A percentile compares a stretch with the other conserved stretches of the same genome.
Conservation (phyloP, 2,329 filamentous ascomycete genomes). For the Laburnicola sp. region DNA sequence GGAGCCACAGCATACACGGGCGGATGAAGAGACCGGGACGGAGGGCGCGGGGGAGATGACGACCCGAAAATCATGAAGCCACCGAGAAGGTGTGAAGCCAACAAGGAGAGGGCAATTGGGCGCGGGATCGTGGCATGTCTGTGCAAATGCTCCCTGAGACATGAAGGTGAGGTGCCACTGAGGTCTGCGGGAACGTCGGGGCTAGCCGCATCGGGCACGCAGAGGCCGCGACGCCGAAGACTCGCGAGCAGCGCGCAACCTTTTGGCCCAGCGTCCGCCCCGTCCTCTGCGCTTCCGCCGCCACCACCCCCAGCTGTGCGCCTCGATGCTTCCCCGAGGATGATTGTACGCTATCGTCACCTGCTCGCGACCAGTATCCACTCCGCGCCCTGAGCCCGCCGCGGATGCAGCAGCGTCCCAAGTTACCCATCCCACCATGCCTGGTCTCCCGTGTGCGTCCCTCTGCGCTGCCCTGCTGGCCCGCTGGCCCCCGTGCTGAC, state of each 20-base stretch:
- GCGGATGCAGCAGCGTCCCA: conserved; percentile 31
- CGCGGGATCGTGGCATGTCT: conserved; percentile 13
- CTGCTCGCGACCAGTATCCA: conserved; percentile 43
- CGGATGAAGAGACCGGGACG: conserved; percentile 2
- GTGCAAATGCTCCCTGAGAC: conserved; percentile 2
- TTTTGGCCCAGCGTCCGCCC: conserved; percentile 13
- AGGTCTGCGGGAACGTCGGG: conserved; percentile 10
- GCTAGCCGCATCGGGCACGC: conserved; percentile 10
- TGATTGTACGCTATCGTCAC: conserved; percentile 47
- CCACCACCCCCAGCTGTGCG: conserved; percentile 23
- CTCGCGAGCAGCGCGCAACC: neutral
- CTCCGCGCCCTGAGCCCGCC: conserved; percentile 40
- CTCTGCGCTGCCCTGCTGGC: no score
- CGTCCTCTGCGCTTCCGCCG: conserved; percentile 19
- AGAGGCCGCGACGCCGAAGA: neutral
- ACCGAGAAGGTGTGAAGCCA: neutral
- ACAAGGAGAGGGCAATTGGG: conserved; percentile 2
- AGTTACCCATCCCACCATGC: conserved; percentile 46
- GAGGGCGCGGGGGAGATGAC: neutral
- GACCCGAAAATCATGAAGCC: neutral
- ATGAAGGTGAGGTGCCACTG: conserved; percentile 18
- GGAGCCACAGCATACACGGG: conserved; percentile 19
- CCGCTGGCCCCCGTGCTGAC: conserved; percentile 18
- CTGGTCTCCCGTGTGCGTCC: conserved; percentile 54
- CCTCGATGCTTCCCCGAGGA: conserved; percentile 40